These are phyloP conservation scores for Populus alba DNA, from an alignment of 345 rosid species.

Conservation along the genomic window DNA sequence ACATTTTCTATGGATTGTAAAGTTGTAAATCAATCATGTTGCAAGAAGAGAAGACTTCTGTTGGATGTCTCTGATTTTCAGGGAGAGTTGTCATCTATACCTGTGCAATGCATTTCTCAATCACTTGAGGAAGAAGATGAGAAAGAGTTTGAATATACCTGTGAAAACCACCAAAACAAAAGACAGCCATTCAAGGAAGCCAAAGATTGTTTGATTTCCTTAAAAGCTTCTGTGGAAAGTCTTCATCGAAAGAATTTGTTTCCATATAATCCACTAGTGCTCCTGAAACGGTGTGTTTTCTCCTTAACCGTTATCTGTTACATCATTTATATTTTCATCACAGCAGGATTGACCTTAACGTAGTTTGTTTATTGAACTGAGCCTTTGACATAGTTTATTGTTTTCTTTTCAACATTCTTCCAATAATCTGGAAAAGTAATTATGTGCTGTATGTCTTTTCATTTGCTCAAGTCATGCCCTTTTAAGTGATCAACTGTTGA, in stretches of 20 bases:
- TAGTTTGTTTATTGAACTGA: neutral
- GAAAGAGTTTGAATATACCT: constrained; percentile 12
- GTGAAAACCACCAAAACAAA: constrained; percentile 8
- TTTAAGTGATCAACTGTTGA: neutral
- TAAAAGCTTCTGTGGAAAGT: constrained; percentile 56
- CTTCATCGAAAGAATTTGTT: constrained; percentile 67
- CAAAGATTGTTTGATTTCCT: constrained; percentile 68
- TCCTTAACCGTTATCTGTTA: neutral
- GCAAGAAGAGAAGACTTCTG: constrained; percentile 52
- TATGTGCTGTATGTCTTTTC: neutral
- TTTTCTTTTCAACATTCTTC: neutral
- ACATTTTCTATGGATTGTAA: constrained; percentile 35
- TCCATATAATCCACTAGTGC: constrained; percentile 75
- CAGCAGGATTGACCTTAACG: neutral
- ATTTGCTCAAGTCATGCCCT: neutral
- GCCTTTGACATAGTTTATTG: neutral
- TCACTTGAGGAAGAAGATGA: constrained; percentile 16
- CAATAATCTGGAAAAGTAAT: constrained; percentile 1
- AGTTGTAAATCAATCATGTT: constrained; percentile 26
- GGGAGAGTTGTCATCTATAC: constrained; percentile 8
- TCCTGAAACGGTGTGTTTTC: constrained; percentile 60
- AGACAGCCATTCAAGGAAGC: constrained; percentile 45
- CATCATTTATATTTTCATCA: constrained; percentile 1
- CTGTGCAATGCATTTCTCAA: constrained; percentile 6
- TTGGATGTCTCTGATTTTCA: constrained; percentile 24